Evolutionary conservation across 495 filamentous ascomycete species (phyloP).

Genomic region (Podospora anserina): DNA sequence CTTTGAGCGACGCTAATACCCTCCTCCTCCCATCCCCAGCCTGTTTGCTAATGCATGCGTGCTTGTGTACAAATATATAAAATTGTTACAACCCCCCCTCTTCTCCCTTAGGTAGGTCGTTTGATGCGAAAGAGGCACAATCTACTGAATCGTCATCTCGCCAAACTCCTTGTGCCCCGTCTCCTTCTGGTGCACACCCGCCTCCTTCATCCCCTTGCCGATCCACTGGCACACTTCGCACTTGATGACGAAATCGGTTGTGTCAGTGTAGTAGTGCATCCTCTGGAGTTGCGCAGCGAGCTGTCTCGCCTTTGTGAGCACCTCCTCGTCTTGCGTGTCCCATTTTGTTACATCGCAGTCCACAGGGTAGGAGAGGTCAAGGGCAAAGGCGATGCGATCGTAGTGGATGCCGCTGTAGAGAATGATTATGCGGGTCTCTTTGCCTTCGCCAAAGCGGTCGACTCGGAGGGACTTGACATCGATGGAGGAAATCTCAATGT

Average conservation of each 20-base stretch:
- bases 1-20: too few relatives aligned
- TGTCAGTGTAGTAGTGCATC: constrained; percentile 87
- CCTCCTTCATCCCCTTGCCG: constrained; percentile 63
- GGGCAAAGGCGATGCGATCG: constrained; percentile 78
- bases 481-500: constrained; percentile 80
- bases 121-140: neutral
- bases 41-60: neutral
- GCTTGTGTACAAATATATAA: neutral
- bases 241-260: constrained; percentile 72
- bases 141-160: constrained; percentile 34
- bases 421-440: constrained; percentile 66
- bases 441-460: constrained; percentile 80
- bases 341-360: constrained; percentile 80
- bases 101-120: too few relatives aligned
- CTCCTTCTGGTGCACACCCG: constrained; percentile 32
- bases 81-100: neutral
- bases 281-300: constrained; percentile 66
- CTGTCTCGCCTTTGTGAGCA: constrained; percentile 65
- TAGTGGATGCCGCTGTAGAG: constrained; percentile 96
- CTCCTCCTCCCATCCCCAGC: neutral
- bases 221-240: constrained; percentile 73
- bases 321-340: constrained; percentile 59
- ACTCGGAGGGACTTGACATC: constrained; percentile 55
- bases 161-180: constrained; percentile 34
- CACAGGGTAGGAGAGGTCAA: constrained; percentile 58